These are phyloP conservation scores for Tilletiopsis washingtonensis DNA, from an alignment of 1,284 basidiomycete genomes.

Conservation along the genomic window DNA sequence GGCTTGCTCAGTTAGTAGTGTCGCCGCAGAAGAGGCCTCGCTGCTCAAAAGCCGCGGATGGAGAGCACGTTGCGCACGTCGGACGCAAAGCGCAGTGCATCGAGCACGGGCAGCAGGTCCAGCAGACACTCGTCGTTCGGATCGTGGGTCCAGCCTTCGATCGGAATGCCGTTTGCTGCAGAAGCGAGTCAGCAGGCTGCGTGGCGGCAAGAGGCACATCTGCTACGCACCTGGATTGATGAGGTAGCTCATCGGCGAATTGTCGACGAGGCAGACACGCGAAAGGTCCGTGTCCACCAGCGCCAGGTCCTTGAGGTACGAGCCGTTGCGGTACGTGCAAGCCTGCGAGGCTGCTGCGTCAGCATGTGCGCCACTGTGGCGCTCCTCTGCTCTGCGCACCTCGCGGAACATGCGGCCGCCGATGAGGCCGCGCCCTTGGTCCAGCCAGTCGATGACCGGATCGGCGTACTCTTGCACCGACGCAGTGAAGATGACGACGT, in stretches of 20 bases:
- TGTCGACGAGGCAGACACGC: constrained; percentile 88
- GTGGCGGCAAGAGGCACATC: background rate
- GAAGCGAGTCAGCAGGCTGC: background rate
- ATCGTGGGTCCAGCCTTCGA: constrained; percentile 98
- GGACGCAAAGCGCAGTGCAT: constrained; percentile 87
- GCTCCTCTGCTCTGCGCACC: no score
- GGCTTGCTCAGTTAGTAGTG: no score
- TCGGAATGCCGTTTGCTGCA: constrained; percentile 89
- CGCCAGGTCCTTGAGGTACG: constrained; percentile 87
- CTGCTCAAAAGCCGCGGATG: constrained; percentile 1
- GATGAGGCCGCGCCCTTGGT: constrained; percentile 78
- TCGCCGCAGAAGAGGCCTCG: no score
- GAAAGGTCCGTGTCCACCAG: constrained; percentile 81
- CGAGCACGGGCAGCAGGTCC: constrained; percentile 87
- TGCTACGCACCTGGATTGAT: constrained; percentile 73
- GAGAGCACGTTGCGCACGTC: constrained; percentile 90
- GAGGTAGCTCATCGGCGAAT: constrained; percentile 86
- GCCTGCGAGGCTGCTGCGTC: no score
- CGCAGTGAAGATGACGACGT: constrained; percentile 95
- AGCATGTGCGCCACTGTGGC: no score
- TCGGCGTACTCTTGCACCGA: constrained; percentile 99
- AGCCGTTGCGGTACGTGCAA: constrained; percentile 87
- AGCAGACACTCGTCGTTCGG: constrained; percentile 92
- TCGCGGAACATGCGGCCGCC: constrained; percentile 83
- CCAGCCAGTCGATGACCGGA: constrained; percentile 98